Conservation (phyloP, 257 asterid species). For the Cynanchum wilfordii region DNA sequence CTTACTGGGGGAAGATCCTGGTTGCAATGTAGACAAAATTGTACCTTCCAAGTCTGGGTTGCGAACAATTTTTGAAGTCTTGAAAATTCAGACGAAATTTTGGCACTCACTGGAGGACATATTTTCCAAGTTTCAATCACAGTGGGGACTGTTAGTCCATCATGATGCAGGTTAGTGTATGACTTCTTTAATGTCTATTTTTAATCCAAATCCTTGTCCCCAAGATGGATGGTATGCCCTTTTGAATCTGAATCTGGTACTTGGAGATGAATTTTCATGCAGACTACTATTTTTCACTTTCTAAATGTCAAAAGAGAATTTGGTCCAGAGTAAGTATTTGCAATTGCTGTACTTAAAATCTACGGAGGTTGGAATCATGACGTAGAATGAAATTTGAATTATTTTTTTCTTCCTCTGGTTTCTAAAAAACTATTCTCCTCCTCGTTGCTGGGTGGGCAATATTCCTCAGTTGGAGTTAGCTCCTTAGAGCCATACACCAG, state of each 20-base stretch:
- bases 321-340: neutral
- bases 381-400: too few species aligned
- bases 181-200: constrained; percentile 1
- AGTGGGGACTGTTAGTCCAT: constrained; percentile 48
- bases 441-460: too few species aligned
- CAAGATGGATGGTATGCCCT: neutral
- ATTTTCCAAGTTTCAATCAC: constrained; percentile 42
- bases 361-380: neutral
- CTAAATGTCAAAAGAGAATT: neutral
- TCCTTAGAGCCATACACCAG: too few species aligned
- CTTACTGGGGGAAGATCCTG: constrained; percentile 70
- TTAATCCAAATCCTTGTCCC: neutral
- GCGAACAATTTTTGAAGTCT: constrained; percentile 64
- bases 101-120: constrained; percentile 63
- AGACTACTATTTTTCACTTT: neutral
- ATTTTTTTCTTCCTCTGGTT: neutral
- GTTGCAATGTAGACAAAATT: constrained; percentile 32
- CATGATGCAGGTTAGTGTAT: constrained; percentile 55
- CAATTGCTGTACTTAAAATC: neutral
- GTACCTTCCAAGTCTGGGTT: constrained; percentile 70
- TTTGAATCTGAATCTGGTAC: neutral
- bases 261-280: neutral
- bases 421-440: too few species aligned
- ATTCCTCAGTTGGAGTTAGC: too few species aligned
- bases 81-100: constrained; percentile 61